Evolutionary conservation across 2,329 filamentous ascomycete species (phyloP).

Genomic region (Grosmannia clavigera): DNA sequence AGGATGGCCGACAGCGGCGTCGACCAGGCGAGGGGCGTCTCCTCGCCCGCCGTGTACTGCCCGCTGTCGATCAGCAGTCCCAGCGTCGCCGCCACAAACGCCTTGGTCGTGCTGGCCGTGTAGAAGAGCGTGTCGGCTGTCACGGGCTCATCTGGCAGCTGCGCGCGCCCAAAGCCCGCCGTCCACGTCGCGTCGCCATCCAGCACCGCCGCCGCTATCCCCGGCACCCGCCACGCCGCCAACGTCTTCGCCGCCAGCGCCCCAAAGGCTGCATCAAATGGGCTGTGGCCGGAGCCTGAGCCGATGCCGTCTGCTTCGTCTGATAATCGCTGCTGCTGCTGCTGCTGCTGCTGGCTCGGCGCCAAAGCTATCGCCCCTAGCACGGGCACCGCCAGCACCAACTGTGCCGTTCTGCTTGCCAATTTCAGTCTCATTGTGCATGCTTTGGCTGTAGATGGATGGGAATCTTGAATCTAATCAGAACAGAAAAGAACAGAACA

Average conservation of each 20-base stretch:
- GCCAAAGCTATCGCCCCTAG: not conserved
- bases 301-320: constrained; percentile 17
- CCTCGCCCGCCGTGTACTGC: no score
- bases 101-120: constrained; percentile 41
- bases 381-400: not conserved
- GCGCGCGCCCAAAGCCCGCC: constrained; percentile 30
- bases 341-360: not conserved
- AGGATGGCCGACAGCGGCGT: constrained; percentile 33
- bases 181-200: constrained; percentile 29
- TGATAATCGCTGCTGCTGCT: constrained; percentile 21
- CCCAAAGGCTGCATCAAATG: constrained; percentile 8
- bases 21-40: constrained; percentile 26
- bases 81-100: constrained; percentile 36
- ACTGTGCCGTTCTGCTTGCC: not conserved
- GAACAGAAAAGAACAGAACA: no score
- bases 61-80: constrained; percentile 30
- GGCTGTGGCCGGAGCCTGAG: not conserved
- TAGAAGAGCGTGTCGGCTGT: constrained; percentile 39
- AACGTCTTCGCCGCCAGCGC: constrained; percentile 7
- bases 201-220: constrained; percentile 33
- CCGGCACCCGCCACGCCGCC: constrained; percentile 31
- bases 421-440: not conserved
- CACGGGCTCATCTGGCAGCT: constrained; percentile 24
- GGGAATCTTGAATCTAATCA: not conserved
- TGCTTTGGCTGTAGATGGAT: not conserved